Evolutionary conservation across 352 stramenopile species (phyloP), one percentile per base, ranked within the genome.

Genomic region (Phytophthora agathidicida): DNA sequence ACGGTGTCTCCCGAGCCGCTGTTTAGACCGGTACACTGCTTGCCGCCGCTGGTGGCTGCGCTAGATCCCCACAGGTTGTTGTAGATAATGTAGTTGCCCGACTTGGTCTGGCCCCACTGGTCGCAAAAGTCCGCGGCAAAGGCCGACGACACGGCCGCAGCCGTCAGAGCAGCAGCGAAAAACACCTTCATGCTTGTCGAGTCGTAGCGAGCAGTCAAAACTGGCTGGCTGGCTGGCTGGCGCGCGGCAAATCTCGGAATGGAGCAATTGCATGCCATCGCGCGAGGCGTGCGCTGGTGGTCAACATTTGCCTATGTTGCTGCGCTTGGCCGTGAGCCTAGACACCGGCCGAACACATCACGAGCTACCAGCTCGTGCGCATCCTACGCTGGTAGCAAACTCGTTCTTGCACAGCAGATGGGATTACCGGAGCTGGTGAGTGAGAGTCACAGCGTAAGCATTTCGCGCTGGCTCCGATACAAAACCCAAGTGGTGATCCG

Each of bases 11-110:
- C 73, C n/a, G 33, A 66, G n/a, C 36, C 45, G 22, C 54, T 74
- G 48, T 67, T 49, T 5, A 76, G 57, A 5, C 65, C 62, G 11
- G 72, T 82, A 58, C 72, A 82, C 59, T 82, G 72, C 60, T 69
- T 76, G 48, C 63, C 59, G 10, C 59, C 64, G 2, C 47, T 49
- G 19, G 60, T 61, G 6, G 57, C 41, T 13, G 39, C 47, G 16
- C 54, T 57, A 35, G 33, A 45, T 36, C 66, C 62, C 68, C 69
- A 82, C 23, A 82, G 54, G 41, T 82, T 65, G 68, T 82, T 82
- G 68, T 82, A 82, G 23, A 82, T 60, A 59, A 78, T 82, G 65
- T 69, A 82, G 54, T 73, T 54, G 30, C 59, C 68, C 4, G 61
- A 47, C 7, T 50, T 71, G 3, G 38, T 43, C 14, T 63, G 39